A percentile compares a stretch with the other conserved stretches of the same genome.
Conservation (phyloP, 805 yeast genomes). For the Yarrowia sp. region DNA sequence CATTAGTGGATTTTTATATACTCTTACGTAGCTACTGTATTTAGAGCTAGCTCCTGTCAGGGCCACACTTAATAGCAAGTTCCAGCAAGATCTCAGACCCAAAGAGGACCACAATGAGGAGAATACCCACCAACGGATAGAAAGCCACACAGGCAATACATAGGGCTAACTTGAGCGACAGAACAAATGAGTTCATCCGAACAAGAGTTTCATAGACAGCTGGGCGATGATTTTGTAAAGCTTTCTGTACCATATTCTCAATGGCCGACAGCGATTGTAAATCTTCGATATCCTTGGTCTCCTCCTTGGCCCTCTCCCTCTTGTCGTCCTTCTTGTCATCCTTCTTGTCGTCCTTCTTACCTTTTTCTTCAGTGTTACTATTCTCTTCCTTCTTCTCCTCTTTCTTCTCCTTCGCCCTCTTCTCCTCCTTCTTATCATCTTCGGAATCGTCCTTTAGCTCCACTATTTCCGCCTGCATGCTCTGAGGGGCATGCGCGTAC, state of each 20-base stretch:
- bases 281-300: not conserved
- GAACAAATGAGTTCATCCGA: constrained; percentile 2
- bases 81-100: constrained; percentile 21
- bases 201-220: constrained; percentile 7
- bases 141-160: constrained; percentile 2
- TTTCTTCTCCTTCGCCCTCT: not conserved
- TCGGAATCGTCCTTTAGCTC: constrained; percentile 1
- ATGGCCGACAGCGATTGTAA: not conserved
- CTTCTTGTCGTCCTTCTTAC: not conserved
- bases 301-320: not conserved
- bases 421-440: not conserved
- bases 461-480: constrained; percentile 4
- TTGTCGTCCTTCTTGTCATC: not conserved
- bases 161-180: constrained; percentile 1
- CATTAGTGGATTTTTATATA: not conserved
- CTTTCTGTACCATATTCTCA: not conserved
- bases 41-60: not conserved
- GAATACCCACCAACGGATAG: not conserved
- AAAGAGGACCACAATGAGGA: not conserved
- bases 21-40: not conserved
- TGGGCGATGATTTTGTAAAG: not conserved
- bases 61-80: not conserved
- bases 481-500: not conserved
- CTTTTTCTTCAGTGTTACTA: too few relatives aligned
- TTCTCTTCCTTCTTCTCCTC: not conserved